Evolutionary conservation across 164 flowering plant genomes (phyloP), one percentile per base, ranked within the genome.

Genomic region (Taxillus chinensis): DNA sequence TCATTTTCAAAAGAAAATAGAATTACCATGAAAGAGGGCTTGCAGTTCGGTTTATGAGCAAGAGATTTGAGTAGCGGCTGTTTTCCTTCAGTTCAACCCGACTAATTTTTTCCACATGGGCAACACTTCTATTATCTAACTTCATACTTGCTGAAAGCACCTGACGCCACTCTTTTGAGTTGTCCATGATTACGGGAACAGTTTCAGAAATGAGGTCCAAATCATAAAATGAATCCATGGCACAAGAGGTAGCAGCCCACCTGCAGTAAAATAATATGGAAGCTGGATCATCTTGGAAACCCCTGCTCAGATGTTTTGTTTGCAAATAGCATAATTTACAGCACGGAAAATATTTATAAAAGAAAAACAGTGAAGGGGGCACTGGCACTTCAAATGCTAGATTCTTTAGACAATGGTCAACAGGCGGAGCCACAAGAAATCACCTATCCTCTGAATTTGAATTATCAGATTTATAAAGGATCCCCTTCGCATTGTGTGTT

Each of bases 21-120:
- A 27, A 27, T 66, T 85, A 85, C 99, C 99, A 93, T 61, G 99
- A 80, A 41, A 93, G 85, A 74, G 88, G 95, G 78, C 83, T 93
- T 48, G 99, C 97, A 59, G 99, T 90, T 72, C 97, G 85, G 64
- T 93, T 90, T 15, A 93, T 79, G 60, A 93, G 87, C 77, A 93
- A 75, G 62, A 87, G 73, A 73, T 82, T 86, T 42, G 85, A 76
- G 70, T 83, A 90, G 41, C n/a, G 75, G 55, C 58, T 71, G 45
- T 75, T 68, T 15, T 81, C 83, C 65, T 74, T 83, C 61, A 93
- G 91, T 66, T 84, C 80, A 55, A 54, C 55, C 52, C 97, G 82
- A 62, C 66, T 79, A 58, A 83, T 65, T 65, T 88, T 83, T 77
- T 79, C 75, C 39, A 90, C 90, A 77, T 93, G 86, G 37, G 85